phyloP scores from a whole-genome alignment of 176 grass and related monocot species.

The Eremochloa ophiuroides region DNA sequence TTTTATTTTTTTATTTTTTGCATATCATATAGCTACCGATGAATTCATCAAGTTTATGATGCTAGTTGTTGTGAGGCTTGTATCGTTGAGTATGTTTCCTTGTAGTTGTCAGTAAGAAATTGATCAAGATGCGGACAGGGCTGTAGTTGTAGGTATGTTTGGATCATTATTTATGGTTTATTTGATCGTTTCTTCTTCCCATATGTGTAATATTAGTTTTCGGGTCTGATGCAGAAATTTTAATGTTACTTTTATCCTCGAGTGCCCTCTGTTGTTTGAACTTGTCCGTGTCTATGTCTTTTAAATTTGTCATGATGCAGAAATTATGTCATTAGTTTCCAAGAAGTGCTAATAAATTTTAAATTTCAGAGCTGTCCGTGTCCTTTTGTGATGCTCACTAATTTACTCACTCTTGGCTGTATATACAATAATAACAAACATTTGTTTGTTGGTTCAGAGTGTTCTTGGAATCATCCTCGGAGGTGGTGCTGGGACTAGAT shows the following conservation, averaged over 20 bases:
- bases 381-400: background rate
- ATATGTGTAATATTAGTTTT: background rate
- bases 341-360: background rate
- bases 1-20: no score
- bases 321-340: background rate
- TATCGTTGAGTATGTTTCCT: background rate
- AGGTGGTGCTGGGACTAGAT: conserved; percentile 84
- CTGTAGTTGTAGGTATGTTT: background rate
- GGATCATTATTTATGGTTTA: conserved; percentile 1
- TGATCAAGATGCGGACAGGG: conserved; percentile 1
- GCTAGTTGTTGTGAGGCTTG: background rate
- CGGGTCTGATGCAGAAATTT: background rate
- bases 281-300: background rate
- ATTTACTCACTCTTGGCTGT: background rate
- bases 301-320: background rate
- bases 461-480: conserved; percentile 99
- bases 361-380: background rate
- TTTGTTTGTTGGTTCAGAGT: conserved; percentile 59
- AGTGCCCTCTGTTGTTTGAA: background rate
- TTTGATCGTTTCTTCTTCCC: background rate
- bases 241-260: background rate
- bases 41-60: conserved; percentile 14
- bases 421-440: conserved; percentile 22
- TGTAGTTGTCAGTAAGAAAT: background rate
- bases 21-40: background rate